Evolutionary conservation across 345 rosid genomes (phyloP), one percentile per base, ranked within the genome.

Genomic region (Ailanthus altissimus): DNA sequence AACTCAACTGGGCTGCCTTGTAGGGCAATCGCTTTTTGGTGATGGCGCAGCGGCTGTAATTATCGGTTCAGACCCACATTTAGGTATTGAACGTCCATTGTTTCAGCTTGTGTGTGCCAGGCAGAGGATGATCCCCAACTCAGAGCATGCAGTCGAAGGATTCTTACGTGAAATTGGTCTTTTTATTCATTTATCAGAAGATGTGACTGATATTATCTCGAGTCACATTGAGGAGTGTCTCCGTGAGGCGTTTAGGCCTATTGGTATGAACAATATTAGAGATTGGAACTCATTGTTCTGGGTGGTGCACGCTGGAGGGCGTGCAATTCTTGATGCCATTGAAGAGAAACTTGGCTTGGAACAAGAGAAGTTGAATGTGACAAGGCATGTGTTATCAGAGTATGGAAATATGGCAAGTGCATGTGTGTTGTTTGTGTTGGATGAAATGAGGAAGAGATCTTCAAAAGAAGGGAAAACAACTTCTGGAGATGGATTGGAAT

Each of bases 391-490:
- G 28, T 21, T 47, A 51, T 18, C 20, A 8, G 75, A 43, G 20
- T 58, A 72, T 25, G 65, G 66, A 5, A 72, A 57, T 16, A 15
- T 72, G 51, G 75, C 67, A 0, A 25, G 77, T 26, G 64, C 77
- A 6, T 21, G 47, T 18, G 77, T 60, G 53, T 25, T 42, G 40
- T 73, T 73, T 73, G 38, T 45, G n/a, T 47, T 60, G 49, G 76
- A 60, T 49, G 76, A 57, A 46, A 56, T 54, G 36, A 72, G 75
- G 66, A 57, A 45, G n/a, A 72, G 47, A 28, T 57, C 66, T n/a
- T 1, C 43, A 2, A 10, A 73, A 28, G 45, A 36, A 28, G 49
- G 64, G 21, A 73, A 23, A 36, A 16, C 16, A 38, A 43, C 77
- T 20, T 10, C 68, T 8, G 68, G 77, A 6, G 77, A 73, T 7